Evolutionary conservation across 2,329 filamentous ascomycete species (phyloP).

Genomic region (Cytospora schulzeri): DNA sequence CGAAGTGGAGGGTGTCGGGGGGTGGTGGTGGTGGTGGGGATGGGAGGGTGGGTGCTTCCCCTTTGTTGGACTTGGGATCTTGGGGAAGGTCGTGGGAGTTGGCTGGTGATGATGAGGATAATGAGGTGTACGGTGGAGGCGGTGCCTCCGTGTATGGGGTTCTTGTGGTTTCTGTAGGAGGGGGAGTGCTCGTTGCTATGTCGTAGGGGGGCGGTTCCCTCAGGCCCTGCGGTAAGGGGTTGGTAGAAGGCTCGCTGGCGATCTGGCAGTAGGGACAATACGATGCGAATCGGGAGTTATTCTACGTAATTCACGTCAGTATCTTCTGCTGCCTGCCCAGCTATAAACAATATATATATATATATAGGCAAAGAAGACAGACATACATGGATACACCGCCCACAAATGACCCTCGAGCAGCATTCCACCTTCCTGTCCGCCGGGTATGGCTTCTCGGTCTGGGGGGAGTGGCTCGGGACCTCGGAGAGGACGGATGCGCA

Average conservation of each 20-base stretch:
- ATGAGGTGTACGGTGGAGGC: slow-evolving; percentile 4
- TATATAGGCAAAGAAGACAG: slow-evolving; percentile 5
- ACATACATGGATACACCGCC: slow-evolving; percentile 65
- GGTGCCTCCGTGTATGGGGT: slow-evolving; percentile 30
- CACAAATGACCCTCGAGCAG: slow-evolving; percentile 72
- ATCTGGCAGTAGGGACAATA: slow-evolving; percentile 79
- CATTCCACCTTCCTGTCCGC: slow-evolving; percentile 64
- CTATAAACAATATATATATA: too few species aligned
- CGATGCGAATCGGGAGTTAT: slow-evolving; percentile 67
- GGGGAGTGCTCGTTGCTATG: slow-evolving; percentile 38
- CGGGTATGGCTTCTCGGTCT: slow-evolving; percentile 59
- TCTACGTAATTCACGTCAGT: slow-evolving; percentile 38
- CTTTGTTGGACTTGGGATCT: background rate
- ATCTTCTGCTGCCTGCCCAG: background rate
- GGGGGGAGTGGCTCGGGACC: slow-evolving; percentile 53
- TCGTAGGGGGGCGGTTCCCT: slow-evolving; percentile 70
- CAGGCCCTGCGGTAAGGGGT: slow-evolving; percentile 61
- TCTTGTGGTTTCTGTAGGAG: slow-evolving; percentile 9
- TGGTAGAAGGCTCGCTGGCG: slow-evolving; percentile 56
- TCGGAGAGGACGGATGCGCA: slow-evolving; percentile 65
- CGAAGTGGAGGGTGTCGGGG: slow-evolving; percentile 71
- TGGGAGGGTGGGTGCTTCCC: background rate
- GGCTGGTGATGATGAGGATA: background rate
- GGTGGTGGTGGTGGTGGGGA: slow-evolving; percentile 43
- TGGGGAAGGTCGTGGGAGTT: background rate